Percentiles rank a stretch among this genome's conserved stretches.
Evolutionary conservation across 805 yeast genomes (phyloP).

Genomic region (Saccharomycopsis javanensis): DNA sequence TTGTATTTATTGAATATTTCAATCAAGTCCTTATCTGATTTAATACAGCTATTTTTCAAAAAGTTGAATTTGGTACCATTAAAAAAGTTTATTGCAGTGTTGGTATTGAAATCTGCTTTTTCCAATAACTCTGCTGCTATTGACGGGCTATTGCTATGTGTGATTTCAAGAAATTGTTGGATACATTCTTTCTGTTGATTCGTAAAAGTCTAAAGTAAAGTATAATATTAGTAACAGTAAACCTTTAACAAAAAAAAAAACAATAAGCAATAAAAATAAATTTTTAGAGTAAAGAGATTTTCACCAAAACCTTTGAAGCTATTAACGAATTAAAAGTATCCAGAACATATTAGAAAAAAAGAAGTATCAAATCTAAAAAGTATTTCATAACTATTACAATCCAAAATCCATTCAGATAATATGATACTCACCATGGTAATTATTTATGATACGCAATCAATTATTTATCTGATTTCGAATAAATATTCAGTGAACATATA

Average conservation of each 20-base stretch:
- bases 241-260: neutral
- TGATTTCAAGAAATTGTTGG: neutral
- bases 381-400: too few relatives aligned
- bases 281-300: too few relatives aligned
- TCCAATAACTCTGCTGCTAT: neutral
- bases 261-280: too few relatives aligned
- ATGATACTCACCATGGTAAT: too few relatives aligned
- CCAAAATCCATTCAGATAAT: too few relatives aligned
- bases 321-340: too few relatives aligned
- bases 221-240: neutral
- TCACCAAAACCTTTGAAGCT: too few relatives aligned
- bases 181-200: neutral
- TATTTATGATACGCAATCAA: too few relatives aligned
- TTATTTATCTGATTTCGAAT: too few relatives aligned
- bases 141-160: neutral
- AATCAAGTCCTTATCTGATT: neutral
- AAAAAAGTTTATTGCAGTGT: constrained; percentile 1
- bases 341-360: too few relatives aligned
- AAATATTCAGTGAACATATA: too few relatives aligned
- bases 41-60: neutral
- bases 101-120: neutral
- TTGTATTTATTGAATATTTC: constrained; percentile 9
- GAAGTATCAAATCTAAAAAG: too few relatives aligned
- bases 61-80: neutral
- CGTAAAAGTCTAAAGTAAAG: neutral